A percentile compares a stretch with the other conserved stretches of the same genome.
Evolutionary conservation across 148 eudicot species (phyloP).

Genomic region (Camellia japonica): DNA sequence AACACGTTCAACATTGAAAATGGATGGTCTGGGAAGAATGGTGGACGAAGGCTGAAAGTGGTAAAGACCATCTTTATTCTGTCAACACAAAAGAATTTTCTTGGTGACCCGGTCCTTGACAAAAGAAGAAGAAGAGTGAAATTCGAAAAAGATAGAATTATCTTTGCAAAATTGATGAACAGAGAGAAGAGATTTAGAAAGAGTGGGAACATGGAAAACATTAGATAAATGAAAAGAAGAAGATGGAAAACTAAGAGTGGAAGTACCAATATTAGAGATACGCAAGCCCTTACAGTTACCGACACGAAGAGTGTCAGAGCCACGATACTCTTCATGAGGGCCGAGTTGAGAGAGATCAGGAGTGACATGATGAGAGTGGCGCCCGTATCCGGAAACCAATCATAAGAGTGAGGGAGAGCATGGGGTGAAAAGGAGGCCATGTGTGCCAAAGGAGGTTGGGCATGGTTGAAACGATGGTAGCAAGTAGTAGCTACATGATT

Average conservation of each 20-base stretch:
- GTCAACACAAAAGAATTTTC: too few species aligned
- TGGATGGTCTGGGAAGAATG: neutral
- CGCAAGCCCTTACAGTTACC: neutral
- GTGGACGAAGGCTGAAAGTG: neutral
- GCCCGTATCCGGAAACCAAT: neutral
- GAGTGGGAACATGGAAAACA: neutral
- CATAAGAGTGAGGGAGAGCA: neutral
- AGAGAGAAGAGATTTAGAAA: neutral
- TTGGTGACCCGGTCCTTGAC: neutral
- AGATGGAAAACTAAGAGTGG: neutral
- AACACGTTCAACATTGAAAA: neutral
- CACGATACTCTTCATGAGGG: too few species aligned
- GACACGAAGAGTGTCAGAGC: too few species aligned
- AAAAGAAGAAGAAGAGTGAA: neutral
- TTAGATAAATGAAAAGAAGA: neutral
- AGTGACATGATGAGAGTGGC: neutral
- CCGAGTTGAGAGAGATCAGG: neutral
- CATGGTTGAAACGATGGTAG: too few species aligned
- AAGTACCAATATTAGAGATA: neutral
- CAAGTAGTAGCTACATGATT: too few species aligned
- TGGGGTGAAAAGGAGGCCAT: neutral
- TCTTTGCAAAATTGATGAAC: conserved; percentile 3
- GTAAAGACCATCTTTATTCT: neutral
- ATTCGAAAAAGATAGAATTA: neutral
- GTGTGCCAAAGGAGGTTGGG: neutral